Evolutionary conservation across 2,329 filamentous ascomycete species (phyloP).

Genomic region (Keithomyces neogunnii): DNA sequence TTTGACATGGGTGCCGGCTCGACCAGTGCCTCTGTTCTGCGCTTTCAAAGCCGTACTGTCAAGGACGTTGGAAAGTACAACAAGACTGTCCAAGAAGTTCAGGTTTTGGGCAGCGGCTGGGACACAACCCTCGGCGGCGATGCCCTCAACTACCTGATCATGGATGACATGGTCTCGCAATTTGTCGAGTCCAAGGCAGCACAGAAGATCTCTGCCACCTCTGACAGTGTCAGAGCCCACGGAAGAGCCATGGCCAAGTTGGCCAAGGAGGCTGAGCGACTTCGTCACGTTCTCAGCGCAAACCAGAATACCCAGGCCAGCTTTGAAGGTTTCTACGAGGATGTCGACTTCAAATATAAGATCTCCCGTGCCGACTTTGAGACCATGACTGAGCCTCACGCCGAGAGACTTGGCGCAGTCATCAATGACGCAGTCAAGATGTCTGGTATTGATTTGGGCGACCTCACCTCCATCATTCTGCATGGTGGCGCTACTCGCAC

Average conservation of each 20-base stretch:
- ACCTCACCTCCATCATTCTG: slow-evolving; percentile 85
- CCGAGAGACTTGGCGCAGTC: slow-evolving; percentile 58
- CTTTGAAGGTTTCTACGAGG: slow-evolving; percentile 86
- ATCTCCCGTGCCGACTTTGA: slow-evolving; percentile 75
- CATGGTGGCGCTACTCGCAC: slow-evolving; percentile 86
- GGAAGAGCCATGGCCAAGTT: slow-evolving; percentile 83
- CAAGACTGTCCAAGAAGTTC: slow-evolving; percentile 95
- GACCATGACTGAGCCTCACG: slow-evolving; percentile 59
- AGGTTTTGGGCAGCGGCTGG: slow-evolving; percentile 79
- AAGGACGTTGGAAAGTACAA: slow-evolving; percentile 92
- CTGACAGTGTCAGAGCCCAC: slow-evolving; percentile 59
- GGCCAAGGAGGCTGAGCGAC: slow-evolving; percentile 82
- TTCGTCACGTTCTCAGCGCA: slow-evolving; percentile 85
- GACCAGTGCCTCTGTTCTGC: slow-evolving; percentile 79
- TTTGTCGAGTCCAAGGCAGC: slow-evolving; percentile 64
- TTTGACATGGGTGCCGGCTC: slow-evolving; percentile 98
- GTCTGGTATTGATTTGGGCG: slow-evolving; percentile 62
- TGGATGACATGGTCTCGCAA: slow-evolving; percentile 78
- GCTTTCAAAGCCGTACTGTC: slow-evolving; percentile 79
- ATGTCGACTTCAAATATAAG: slow-evolving; percentile 91
- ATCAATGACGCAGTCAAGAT: slow-evolving; percentile 66
- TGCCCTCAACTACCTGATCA: slow-evolving; percentile 75
- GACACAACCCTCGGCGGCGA: slow-evolving; percentile 87
- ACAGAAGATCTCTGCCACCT: slow-evolving; percentile 54
- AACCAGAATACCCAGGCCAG: slow-evolving; percentile 73